Percentiles rank a stretch among this genome's conserved stretches.
Evolutionary conservation across 441 rosid genomes (phyloP).

Genomic region (Codiaeum variegatum): DNA sequence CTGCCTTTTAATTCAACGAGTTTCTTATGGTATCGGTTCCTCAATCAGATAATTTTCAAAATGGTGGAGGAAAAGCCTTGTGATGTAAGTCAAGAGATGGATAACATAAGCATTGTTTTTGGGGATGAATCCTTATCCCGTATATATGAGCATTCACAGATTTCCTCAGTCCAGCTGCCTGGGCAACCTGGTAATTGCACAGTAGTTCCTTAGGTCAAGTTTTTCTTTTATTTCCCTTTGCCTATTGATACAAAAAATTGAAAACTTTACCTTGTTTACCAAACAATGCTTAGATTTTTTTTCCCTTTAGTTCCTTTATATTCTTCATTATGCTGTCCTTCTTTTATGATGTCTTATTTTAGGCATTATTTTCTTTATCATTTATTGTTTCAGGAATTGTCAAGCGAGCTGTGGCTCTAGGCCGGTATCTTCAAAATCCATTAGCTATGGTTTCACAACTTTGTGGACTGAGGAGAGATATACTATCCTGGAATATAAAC

Average conservation of each 20-base stretch:
- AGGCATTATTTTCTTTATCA: too few relatives aligned
- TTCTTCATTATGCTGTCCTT: background rate
- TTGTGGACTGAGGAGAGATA: conserved; percentile 74
- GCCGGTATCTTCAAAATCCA: conserved; percentile 86
- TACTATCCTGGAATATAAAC: conserved; percentile 75
- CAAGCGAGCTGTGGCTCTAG: conserved; percentile 77
- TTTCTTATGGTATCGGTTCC: background rate
- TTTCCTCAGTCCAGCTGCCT: conserved; percentile 69
- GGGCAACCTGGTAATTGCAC: conserved; percentile 44
- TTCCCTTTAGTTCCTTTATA: background rate
- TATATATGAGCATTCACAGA: conserved; percentile 70
- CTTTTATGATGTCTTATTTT: too few relatives aligned
- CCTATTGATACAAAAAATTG: background rate
- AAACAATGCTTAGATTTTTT: background rate
- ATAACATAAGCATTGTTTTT: conserved; percentile 59
- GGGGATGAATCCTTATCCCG: conserved; percentile 78
- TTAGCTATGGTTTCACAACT: conserved; percentile 71
- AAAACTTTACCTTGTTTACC: background rate
- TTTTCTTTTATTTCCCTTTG: background rate
- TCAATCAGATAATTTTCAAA: conserved; percentile 54
- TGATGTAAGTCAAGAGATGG: conserved; percentile 67
- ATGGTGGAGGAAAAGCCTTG: conserved; percentile 66
- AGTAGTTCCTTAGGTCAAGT: background rate
- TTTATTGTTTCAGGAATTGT: conserved; percentile 43
- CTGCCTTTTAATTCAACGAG: background rate